phyloP scores from a whole-genome alignment of 179 eudicot species.

The Sideroxylon spinosum region DNA sequence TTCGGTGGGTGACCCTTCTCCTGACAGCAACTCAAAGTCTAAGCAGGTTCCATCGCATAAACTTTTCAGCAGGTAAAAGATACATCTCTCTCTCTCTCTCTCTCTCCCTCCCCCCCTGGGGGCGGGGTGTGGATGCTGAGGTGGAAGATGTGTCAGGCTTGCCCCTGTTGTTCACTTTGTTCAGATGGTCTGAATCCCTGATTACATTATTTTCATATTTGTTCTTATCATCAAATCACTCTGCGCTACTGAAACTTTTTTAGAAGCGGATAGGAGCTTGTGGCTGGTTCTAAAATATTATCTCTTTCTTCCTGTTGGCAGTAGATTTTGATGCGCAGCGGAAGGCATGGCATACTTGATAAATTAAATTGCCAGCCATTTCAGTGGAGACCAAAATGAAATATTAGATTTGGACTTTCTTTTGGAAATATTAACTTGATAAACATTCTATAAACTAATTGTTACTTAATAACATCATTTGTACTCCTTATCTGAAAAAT shows the following conservation, averaged over 20 bases:
- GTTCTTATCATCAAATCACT: conserved; percentile 2
- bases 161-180: background rate
- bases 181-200: background rate
- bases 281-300: background rate
- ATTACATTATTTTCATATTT: background rate
- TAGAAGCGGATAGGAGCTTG: background rate
- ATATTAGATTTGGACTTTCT: background rate
- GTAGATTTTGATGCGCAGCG: background rate
- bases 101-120: background rate
- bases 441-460: background rate
- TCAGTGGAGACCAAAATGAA: background rate
- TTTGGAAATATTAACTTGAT: background rate
- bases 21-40: conserved; percentile 47
- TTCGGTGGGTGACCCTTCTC: conserved; percentile 13
- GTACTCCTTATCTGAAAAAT: background rate
- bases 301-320: background rate
- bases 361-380: conserved; percentile 4
- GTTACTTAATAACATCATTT: background rate
- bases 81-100: conserved; percentile 12
- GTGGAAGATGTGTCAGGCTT: background rate
- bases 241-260: background rate
- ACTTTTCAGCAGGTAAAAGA: conserved; percentile 46
- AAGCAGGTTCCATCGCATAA: conserved; percentile 28
- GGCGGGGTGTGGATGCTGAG: background rate
- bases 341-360: background rate